A percentile compares a stretch with the other conserved stretches of the same genome.
Evolutionary conservation across 2,329 filamentous ascomycete genomes (phyloP).

Genomic region (Talaromyces funiculosus): DNA sequence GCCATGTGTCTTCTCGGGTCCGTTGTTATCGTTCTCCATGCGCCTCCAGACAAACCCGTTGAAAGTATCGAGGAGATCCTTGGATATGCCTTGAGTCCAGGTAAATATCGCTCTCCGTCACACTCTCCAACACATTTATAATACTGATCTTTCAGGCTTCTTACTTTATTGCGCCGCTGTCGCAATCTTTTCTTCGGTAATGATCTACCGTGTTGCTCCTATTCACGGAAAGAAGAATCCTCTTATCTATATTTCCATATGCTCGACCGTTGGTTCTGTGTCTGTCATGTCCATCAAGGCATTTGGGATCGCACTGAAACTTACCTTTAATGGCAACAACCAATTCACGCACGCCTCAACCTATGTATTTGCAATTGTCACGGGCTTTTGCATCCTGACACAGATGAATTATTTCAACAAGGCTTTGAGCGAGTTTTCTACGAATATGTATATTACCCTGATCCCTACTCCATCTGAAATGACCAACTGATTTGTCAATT

Average conservation of each 20-base stretch:
- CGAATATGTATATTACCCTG: slow-evolving; percentile 71
- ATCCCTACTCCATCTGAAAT: background rate
- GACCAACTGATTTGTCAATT: slow-evolving; percentile 5
- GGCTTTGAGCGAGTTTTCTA: slow-evolving; percentile 90
- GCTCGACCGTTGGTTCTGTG: slow-evolving; percentile 91
- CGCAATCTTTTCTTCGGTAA: slow-evolving; percentile 75
- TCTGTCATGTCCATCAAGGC: slow-evolving; percentile 99
- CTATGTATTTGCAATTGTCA: slow-evolving; percentile 94
- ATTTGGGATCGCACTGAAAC: slow-evolving; percentile 93
- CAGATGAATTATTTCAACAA: slow-evolving; percentile 99
- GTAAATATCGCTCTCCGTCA: slow-evolving; percentile 43
- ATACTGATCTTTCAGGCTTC: slow-evolving; percentile 58
- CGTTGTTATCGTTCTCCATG: slow-evolving; percentile 95
- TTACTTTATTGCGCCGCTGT: slow-evolving; percentile 78
- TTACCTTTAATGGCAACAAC: slow-evolving; percentile 88
- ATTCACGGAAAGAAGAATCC: slow-evolving; percentile 91
- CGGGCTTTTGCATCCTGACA: slow-evolving; percentile 85
- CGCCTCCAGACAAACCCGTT: slow-evolving; percentile 88
- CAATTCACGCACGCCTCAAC: slow-evolving; percentile 93
- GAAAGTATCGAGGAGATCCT: slow-evolving; percentile 88
- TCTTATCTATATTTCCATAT: slow-evolving; percentile 93
- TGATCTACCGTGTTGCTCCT: slow-evolving; percentile 94
- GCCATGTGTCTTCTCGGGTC: slow-evolving; percentile 94
- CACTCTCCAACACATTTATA: too few species aligned
- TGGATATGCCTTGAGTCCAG: slow-evolving; percentile 81